Base-by-base conservation (phyloP, 2,329 filamentous ascomycete species). In the Apiospora rasikravindrae region DNA sequence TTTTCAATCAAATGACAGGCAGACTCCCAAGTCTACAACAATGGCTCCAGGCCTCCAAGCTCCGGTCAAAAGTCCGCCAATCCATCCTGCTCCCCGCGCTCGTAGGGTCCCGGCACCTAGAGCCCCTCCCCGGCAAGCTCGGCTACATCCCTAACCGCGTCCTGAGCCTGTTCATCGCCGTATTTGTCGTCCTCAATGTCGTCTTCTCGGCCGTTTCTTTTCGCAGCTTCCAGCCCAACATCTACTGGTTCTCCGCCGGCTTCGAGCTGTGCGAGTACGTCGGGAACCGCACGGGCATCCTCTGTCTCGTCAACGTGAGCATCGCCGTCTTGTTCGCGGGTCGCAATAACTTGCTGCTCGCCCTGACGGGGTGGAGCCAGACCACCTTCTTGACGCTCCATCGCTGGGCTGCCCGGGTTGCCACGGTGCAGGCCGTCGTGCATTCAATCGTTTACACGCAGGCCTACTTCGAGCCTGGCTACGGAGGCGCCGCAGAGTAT, bases 371-470 rank as follows among this genome's bases (percentile, higher is more conserved):
- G 42, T 80, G 79, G 79, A 78, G 75, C 24, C 76, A 79, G 68
- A 76, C 75, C 42, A 79, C 78, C 0, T 80, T 80, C 64, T 67
- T 79, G 16, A 73, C 77, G 1, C 51, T 80, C 1, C 79, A 80
- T 61, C 77, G 79, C 42, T 79, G 78, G 78, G 72, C 75, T 2
- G 79, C 78, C 3, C 76, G 77, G n/a, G 76, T 80, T 10, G 76
- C 76, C 61, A 79, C 77, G 3, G 19, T 80, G 51, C 76, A 80
- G 69, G 78, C 79, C 2, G 75, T 77, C 29, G 71, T 77, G 4
- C 79, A 80, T 45, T 77, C 78, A 37, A 70, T 76, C 3, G 71
- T 75, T 8, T 79, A 79, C 49, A 75, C 75, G 8, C 29, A 72
- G n/a, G 70, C 66, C 57, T 77, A 77, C 67, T 71, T 71, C 2